Conservation (phyloP, 306 rosid species). For the Luffa acutangula region DNA sequence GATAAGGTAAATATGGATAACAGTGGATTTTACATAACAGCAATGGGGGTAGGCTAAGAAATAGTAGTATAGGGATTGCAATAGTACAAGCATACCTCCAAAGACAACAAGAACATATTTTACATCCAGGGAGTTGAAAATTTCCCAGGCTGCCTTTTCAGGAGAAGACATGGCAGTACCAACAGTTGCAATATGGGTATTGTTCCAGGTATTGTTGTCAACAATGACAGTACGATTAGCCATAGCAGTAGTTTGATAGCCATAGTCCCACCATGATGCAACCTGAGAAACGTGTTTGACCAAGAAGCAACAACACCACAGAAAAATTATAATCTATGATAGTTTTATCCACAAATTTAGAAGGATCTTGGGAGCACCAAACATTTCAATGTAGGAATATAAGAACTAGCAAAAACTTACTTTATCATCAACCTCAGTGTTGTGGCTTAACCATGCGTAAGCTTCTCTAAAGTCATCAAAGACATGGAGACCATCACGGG, state of each 20-base stretch:
- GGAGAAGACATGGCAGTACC: conserved; percentile 99
- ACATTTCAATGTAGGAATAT: neutral
- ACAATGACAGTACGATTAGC: conserved; percentile 99
- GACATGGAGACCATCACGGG: conserved; percentile 88
- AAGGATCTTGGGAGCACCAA: neutral
- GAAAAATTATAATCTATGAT: neutral
- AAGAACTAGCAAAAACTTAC: conserved; percentile 35
- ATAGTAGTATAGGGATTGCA: neutral
- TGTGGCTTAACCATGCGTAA: conserved; percentile 97
- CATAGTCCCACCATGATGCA: conserved; percentile 99
- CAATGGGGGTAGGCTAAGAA: neutral
- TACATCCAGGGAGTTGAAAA: conserved; percentile 87
- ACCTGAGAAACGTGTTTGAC: conserved; percentile 43
- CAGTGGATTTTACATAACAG: neutral
- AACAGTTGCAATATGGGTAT: conserved; percentile 98
- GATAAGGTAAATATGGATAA: neutral
- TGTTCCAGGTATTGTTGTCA: conserved; percentile 99
- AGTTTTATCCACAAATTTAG: neutral
- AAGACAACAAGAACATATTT: conserved; percentile 98
- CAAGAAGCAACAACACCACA: neutral
- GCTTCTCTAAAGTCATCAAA: conserved; percentile 99
- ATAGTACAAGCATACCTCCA: conserved; percentile 64
- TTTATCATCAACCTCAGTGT: conserved; percentile 95
- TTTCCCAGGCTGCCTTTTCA: conserved; percentile 99
- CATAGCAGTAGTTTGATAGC: conserved; percentile 99